Conservation (phyloP, 495 filamentous ascomycete genomes). For the Penicillium egyptiacum region DNA sequence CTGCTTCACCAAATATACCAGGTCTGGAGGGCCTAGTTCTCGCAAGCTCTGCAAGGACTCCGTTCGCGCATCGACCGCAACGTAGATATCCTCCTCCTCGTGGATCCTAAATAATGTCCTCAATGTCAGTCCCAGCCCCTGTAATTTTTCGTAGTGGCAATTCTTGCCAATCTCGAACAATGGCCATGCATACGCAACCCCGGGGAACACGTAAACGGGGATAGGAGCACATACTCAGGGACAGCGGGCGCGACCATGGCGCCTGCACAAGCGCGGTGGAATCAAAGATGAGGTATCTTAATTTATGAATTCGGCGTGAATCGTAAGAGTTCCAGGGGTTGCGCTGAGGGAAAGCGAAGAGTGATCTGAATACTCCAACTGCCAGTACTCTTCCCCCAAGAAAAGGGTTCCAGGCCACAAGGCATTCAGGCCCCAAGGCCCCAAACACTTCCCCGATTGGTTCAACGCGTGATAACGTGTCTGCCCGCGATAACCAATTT, state of each 20-base stretch:
- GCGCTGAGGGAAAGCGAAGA: constrained; percentile 15
- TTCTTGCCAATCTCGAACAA: constrained; percentile 15
- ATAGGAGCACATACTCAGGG: constrained; percentile 68
- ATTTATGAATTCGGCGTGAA: constrained; percentile 3
- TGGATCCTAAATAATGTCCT: constrained; percentile 64
- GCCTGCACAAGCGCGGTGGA: constrained; percentile 32
- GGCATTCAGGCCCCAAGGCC: constrained; percentile 29
- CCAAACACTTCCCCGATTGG: constrained; percentile 31
- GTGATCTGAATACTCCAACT: constrained; percentile 19
- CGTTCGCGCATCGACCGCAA: constrained; percentile 85
- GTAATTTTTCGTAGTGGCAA: constrained; percentile 11
- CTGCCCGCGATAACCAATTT: constrained; percentile 11
- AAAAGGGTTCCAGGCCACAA: constrained; percentile 28
- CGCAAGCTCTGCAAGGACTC: constrained; percentile 79
- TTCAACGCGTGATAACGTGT: constrained; percentile 38
- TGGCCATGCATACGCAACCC: constrained; percentile 29
- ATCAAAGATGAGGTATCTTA: constrained; percentile 5
- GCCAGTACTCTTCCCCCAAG: neutral
- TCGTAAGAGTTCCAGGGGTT: constrained; percentile 11
- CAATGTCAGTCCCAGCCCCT: constrained; percentile 22
- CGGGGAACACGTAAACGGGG: constrained; percentile 38
- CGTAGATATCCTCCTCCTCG: constrained; percentile 79
- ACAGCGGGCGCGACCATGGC: constrained; percentile 87
- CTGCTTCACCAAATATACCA: constrained; percentile 93
- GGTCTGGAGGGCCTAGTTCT: constrained; percentile 91